phyloP scores from a whole-genome alignment of 1,284 basidiomycete species.

The Thelephora terrestris region DNA sequence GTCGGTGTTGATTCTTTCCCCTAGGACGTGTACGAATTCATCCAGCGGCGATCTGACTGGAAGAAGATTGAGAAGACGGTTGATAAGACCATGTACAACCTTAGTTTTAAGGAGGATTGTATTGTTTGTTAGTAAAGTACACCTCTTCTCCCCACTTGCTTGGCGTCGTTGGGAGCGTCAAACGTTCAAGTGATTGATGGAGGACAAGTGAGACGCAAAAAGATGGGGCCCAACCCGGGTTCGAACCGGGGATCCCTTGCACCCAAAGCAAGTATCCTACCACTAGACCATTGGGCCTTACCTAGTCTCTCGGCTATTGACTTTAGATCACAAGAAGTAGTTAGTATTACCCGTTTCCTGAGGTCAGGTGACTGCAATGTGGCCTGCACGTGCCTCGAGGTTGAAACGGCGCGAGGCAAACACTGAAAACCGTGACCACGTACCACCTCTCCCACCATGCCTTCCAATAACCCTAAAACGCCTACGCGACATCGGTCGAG shows the following conservation, averaged over 20 bases:
- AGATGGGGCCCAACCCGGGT: constrained; percentile 14
- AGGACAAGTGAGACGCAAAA: background rate
- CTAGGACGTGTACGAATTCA: constrained; percentile 88
- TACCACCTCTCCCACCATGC: constrained; percentile 13
- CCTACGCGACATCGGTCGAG: constrained; percentile 53
- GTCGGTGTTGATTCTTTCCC: constrained; percentile 1
- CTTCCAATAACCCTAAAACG: constrained; percentile 39
- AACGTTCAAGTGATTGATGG: no score
- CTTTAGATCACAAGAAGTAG: no score
- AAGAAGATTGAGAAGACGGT: constrained; percentile 94
- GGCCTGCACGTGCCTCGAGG: no score
- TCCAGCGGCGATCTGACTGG: constrained; percentile 90
- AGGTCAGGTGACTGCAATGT: no score
- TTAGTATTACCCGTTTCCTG: no score
- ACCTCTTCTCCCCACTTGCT: background rate
- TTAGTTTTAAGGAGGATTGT: constrained; percentile 89
- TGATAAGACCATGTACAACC: constrained; percentile 91
- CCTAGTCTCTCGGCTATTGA: no score
- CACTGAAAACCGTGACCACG: no score
- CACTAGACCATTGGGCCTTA: constrained; percentile 13
- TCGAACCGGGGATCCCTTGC: constrained; percentile 16
- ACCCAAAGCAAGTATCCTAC: constrained; percentile 16
- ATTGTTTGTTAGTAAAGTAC: constrained; percentile 30
- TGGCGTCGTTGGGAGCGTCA: no score
- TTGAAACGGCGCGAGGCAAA: no score